These are phyloP conservation scores for Phytophthora pini DNA, from an alignment of 352 stramenopile species.

Conservation along the genomic window DNA sequence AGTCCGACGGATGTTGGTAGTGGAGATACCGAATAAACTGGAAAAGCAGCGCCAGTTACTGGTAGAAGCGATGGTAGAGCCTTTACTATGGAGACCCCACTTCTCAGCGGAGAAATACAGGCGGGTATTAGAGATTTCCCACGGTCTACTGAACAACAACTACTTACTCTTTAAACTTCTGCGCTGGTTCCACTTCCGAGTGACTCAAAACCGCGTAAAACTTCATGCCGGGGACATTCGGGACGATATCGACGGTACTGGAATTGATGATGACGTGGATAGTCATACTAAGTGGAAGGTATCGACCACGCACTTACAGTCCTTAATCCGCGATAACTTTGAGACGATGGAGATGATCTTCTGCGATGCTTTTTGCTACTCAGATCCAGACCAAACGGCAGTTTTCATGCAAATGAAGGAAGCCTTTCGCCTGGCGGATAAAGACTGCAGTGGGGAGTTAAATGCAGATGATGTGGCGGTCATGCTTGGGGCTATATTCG, in stretches of 20 bases:
- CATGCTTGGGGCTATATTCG: slow-evolving; percentile 84
- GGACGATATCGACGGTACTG: slow-evolving; percentile 21
- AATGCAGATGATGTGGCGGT: slow-evolving; percentile 77
- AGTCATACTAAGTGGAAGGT: slow-evolving; percentile 57
- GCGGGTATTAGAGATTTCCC: slow-evolving; percentile 59
- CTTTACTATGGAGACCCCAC: slow-evolving; percentile 66
- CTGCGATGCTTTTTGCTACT: slow-evolving; percentile 76
- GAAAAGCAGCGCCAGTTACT: slow-evolving; percentile 70
- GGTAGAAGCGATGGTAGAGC: slow-evolving; percentile 66
- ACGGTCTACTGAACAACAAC: slow-evolving; percentile 84
- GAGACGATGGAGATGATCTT: slow-evolving; percentile 79
- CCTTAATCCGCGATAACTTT: slow-evolving; percentile 69
- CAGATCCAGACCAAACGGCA: slow-evolving; percentile 79
- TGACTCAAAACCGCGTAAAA: slow-evolving; percentile 51
- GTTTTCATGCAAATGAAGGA: slow-evolving; percentile 92
- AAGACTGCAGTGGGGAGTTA: slow-evolving; percentile 83
- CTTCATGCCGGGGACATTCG: slow-evolving; percentile 61
- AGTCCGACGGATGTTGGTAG: slow-evolving; percentile 64
- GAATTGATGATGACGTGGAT: slow-evolving; percentile 1
- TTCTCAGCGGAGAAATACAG: slow-evolving; percentile 86
- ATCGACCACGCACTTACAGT: slow-evolving; percentile 58
- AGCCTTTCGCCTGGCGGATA: slow-evolving; percentile 78
- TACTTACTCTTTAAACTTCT: slow-evolving; percentile 83
- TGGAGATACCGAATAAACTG: slow-evolving; percentile 61
- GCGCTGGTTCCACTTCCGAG: slow-evolving; percentile 77